Evolutionary conservation across 768 basidiomycete genomes (phyloP).

Genomic region (Calocybe indica): DNA sequence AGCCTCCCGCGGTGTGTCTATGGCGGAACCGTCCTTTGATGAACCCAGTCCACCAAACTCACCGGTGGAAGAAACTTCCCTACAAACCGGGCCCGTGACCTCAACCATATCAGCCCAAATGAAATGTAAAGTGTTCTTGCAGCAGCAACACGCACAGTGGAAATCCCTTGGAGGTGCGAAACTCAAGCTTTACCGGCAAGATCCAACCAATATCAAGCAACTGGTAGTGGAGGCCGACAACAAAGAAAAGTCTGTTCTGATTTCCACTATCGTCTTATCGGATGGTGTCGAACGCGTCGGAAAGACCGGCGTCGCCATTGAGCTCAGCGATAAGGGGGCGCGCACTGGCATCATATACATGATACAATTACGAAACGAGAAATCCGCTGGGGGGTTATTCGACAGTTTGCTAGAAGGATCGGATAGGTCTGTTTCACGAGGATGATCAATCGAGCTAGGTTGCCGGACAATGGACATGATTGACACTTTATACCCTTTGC

Average conservation of each 20-base stretch:
- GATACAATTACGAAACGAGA: constrained; percentile 92
- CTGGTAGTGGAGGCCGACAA: constrained; percentile 88
- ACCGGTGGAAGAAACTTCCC: constrained; percentile 53
- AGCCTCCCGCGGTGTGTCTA: constrained; percentile 44
- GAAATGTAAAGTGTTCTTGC: constrained; percentile 97
- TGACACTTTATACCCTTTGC: too few species aligned
- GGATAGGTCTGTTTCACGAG: constrained; percentile 38
- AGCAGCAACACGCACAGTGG: constrained; percentile 97
- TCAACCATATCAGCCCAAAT: constrained; percentile 82
- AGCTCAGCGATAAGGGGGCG: constrained; percentile 86
- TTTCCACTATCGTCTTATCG: constrained; percentile 92
- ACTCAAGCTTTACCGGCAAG: constrained; percentile 80
- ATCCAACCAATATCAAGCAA: constrained; percentile 89
- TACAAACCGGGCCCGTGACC: constrained; percentile 60
- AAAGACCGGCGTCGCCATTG: constrained; percentile 96
- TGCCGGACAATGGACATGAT: too few species aligned
- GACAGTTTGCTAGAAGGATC: constrained; percentile 84
- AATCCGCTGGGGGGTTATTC: constrained; percentile 77
- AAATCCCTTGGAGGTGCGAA: constrained; percentile 87
- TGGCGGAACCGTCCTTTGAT: constrained; percentile 46
- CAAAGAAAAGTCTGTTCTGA: constrained; percentile 69
- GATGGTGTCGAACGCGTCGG: constrained; percentile 99
- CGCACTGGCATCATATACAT: constrained; percentile 95
- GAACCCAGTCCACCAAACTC: constrained; percentile 84
- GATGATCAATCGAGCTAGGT: too few species aligned